These are phyloP conservation scores for Petunia hybrid DNA, from an alignment of 305 asterid species.

Conservation along the genomic window DNA sequence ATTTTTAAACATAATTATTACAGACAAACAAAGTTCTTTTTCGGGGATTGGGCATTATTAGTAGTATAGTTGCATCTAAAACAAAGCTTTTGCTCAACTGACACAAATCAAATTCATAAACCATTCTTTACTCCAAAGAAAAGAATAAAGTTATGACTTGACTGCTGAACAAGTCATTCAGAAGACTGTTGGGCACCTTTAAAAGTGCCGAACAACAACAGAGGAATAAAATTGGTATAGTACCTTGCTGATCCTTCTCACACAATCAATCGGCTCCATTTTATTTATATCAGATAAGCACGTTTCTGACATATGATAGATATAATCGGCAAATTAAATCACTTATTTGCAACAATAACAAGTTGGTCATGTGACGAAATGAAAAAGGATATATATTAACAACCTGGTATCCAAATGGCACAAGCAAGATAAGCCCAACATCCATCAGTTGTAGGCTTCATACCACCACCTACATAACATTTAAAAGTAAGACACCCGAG, in stretches of 20 bases:
- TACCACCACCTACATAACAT: conserved; percentile 85
- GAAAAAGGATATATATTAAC: conserved; percentile 36
- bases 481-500: conserved; percentile 35
- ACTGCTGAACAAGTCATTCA: background rate
- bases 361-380: conserved; percentile 5
- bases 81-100: background rate
- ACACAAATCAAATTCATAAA: background rate
- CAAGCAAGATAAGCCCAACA: conserved; percentile 99
- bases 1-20: background rate
- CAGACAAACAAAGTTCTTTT: conserved; percentile 7
- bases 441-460: conserved; percentile 99
- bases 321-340: conserved; percentile 28
- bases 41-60: background rate
- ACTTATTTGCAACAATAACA: conserved; percentile 9
- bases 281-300: conserved; percentile 89
- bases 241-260: conserved; percentile 88
- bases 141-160: background rate
- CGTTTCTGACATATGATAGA: conserved; percentile 72
- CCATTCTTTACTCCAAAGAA: background rate
- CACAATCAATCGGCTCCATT: conserved; percentile 99
- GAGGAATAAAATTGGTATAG: conserved; percentile 28
- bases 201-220: conserved; percentile 24
- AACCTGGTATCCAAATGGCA: conserved; percentile 99
- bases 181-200: conserved; percentile 16
- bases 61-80: conserved; percentile 15